Evolutionary conservation across 306 rosid genomes (phyloP), one percentile per base, ranked within the genome.

Genomic region (Inga oerstediana): DNA sequence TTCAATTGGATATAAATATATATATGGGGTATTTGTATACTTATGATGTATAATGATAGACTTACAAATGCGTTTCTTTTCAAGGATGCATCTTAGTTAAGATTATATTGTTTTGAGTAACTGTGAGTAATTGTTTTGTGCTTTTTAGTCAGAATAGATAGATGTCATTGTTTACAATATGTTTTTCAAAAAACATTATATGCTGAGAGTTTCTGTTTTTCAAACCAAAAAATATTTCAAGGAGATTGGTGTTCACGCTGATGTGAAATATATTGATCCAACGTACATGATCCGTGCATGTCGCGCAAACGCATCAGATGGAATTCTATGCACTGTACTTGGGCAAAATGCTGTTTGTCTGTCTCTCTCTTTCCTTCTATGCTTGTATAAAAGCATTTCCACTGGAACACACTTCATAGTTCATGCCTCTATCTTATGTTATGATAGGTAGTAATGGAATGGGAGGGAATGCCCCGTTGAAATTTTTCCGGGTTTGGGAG

Each of bases 271-370:
- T 78, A 92, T 97, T 79, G 99, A 97, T 88, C 99, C 99, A 43
- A 97, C 98, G 1, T 97, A 97, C 85, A 97, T 97, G 98, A 94
- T 97, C 80, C 99, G 99, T 39, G 98, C 97, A 5, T 81, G 88
- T 79, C 98, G 99, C 35, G 99, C 98, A 83, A 97, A 97, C 78
- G 99, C 99, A 79, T 97, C 98, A 45, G 99, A 97, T 89, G 98
- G 98, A 86, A 97, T 97, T 88, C 84, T 94, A 62, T 97, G 99
- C 76, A 85, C 99, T 46, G 99, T 97, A 67, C 91, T 97, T 49
- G 98, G 99, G 76, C 99, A 97, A 88, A 97, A 97, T 85, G 98
- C 99, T 20, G 99, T 97, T 76, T 88, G 95, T 92, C 79, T 62
- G 59, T 84, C 79, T 56, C 79, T 76, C 84, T 83, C 78, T 81